Evolutionary conservation across 768 basidiomycete genomes (phyloP), one percentile per base, ranked within the genome.

Genomic region (Hebeloma cylindrosporum): DNA sequence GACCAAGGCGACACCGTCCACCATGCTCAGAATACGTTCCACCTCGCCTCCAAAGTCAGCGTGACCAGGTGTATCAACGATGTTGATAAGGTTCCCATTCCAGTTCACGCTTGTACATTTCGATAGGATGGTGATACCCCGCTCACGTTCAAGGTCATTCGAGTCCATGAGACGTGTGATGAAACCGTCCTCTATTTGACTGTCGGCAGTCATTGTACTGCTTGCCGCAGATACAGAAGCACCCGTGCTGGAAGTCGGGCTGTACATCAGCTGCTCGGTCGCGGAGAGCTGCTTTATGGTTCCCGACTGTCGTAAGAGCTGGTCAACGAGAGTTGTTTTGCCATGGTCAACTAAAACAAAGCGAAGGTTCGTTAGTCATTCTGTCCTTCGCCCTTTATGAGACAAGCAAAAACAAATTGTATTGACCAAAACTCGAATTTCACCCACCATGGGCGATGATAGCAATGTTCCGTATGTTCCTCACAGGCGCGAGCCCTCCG

Each of bases 41-140:
- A 82, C 79, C 58, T 82, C 80, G 43, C 79, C 79, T 25, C 78
- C 79, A 61, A 82, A 80, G 53, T 82, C 80, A 5, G 78, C 79
- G 59, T 82, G 80, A 40, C 80, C 79, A 0, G 79, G 80, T 0
- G 80, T 82, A 53, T 82, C 80, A 47, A 80, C 74, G 48, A 82
- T 76, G 41, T 80, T 82, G 50, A 79, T 77, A 3, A 74, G 63
- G 52, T 71, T 73, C 2, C 69, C 66, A 29, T 73, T 67, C 56
- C 76, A 79, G 32, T 64, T 65, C 14, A 78, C 70, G 36, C 73
- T 76, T 2, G 79, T 79, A 60, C 77, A 78, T 48, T 80, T 80
- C 0, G 77, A 78, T 34, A 80, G 69, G 45, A 82, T 82, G 11
- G 80, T 80, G 41, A 82, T 82, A 7, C 80, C 79, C 2, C 80